Base-by-base conservation (phyloP, 2,329 filamentous ascomycete genomes). In the Talaromyces amestolkiae region DNA sequence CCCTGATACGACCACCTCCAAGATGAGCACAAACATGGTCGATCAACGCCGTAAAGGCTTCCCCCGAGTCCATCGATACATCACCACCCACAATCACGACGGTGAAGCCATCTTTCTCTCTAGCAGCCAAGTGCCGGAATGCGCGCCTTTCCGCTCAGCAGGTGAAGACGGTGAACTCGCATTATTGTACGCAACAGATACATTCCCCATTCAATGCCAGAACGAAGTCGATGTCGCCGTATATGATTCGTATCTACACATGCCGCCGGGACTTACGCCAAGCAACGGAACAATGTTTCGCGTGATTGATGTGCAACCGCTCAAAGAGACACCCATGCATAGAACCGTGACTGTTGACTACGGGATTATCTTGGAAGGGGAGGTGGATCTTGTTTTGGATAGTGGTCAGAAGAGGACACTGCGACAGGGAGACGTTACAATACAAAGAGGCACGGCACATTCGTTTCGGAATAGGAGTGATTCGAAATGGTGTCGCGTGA, bases 281-380 rank as follows among this genome's bases (percentile, higher is more conserved):
- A 68, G 68, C 1, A 45, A 66, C 8, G 78, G 78, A 15, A 75
- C 75, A 0, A 70, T 77, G 3, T 70, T 77, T 61, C 71, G 78
- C 4, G 68, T 73, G 19, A 72, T 79, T 43, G 76, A 78, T 61
- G 69, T 78, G 22, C 69, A 69, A 17, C 78, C 78, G 0, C 73
- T 74, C 2, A 72, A 72, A 49, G 65, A 67, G 4, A 75, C 70
- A 0, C 76, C 76, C 0, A 76, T 78, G 73, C 76, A 80, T 68
- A 71, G 77, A 1, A 77, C 77, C 2, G 70, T 78, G 1, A 76
- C 73, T 47, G 13, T 80, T 9, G 77, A 79, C 59, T 79, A 77
- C 65, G 75, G 76, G 7, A 70, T 78, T 27, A 72, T 79, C 1
- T 35, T 80, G 8, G 76, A 78, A 37, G 77, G 78, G 0, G 72